phyloP scores from a whole-genome alignment of 352 stramenopile genomes.

The Phytophthora chlamydospora region DNA sequence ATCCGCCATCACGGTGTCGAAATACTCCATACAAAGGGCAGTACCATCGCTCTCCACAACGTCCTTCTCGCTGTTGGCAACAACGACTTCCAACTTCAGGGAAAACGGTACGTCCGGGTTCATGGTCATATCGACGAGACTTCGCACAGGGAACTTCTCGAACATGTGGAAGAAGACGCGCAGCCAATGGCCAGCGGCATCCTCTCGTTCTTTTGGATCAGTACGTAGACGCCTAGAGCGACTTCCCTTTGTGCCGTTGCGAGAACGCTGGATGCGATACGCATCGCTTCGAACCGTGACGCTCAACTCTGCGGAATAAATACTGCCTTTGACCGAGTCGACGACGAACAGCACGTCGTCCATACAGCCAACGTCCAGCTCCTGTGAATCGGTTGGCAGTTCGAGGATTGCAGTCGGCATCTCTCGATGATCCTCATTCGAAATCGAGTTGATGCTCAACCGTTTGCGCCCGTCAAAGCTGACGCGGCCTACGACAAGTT shows the following conservation, averaged over 20 bases:
- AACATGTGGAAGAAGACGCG: constrained; percentile 59
- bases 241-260: constrained; percentile 8
- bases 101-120: constrained; percentile 4
- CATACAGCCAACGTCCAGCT: constrained; percentile 9
- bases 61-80: neutral
- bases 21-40: constrained; percentile 19
- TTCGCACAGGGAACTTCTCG: constrained; percentile 63
- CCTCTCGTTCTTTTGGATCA: neutral
- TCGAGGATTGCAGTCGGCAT: constrained; percentile 20
- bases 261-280: constrained; percentile 51
- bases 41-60: neutral
- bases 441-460: constrained; percentile 19
- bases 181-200: constrained; percentile 25
- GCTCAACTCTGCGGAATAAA: constrained; percentile 27
- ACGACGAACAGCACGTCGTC: constrained; percentile 39
- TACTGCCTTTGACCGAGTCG: constrained; percentile 7
- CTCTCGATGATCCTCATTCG: constrained; percentile 41
- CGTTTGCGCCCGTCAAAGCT: neutral
- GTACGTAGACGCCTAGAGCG: constrained; percentile 1
- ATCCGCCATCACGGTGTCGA: constrained; percentile 52
- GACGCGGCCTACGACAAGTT: constrained; percentile 23
- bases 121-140: constrained; percentile 27
- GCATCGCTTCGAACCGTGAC: constrained; percentile 60
- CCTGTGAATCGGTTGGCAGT: too few relatives aligned
- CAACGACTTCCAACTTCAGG: constrained; percentile 21